Conservation (phyloP, 148 eudicot genomes). For the Salicornia ramosissima region DNA sequence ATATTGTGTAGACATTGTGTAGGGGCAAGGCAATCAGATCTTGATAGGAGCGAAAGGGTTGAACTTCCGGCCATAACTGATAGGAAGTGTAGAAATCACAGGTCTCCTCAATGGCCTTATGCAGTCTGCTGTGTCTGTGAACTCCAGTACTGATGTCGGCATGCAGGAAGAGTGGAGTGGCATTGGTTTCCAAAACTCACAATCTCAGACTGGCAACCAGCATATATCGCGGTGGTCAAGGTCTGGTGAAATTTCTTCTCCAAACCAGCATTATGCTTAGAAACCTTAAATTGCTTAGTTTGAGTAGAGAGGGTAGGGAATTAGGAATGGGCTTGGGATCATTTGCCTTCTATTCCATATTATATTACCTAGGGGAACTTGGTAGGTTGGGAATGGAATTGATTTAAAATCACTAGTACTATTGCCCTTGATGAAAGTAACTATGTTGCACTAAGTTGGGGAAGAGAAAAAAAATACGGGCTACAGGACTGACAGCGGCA, state of each 20-base stretch:
- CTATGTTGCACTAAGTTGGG: no score
- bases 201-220: slow-evolving; percentile 32
- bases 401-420: no score
- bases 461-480: no score
- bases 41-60: slow-evolving; percentile 46
- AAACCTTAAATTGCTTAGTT: no score
- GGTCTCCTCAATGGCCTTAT: slow-evolving; percentile 50
- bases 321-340: no score
- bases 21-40: slow-evolving; percentile 54
- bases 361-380: no score
- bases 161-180: slow-evolving; percentile 66
- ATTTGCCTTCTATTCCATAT: no score
- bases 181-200: slow-evolving; percentile 43
- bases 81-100: slow-evolving; percentile 40
- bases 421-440: no score
- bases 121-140: slow-evolving; percentile 96
- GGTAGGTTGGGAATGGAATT: no score
- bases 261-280: slow-evolving; percentile 20
- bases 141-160: slow-evolving; percentile 48
- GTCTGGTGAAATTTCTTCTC: slow-evolving; percentile 34
- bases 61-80: slow-evolving; percentile 36
- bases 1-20: slow-evolving; percentile 43
- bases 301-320: no score
- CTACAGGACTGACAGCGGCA: no score
- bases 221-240: slow-evolving; percentile 34